A percentile compares a stretch with the other conserved stretches of the same genome.
phyloP scores from a whole-genome alignment of 2,329 filamentous ascomycete species.

The Fusarium sp. region DNA sequence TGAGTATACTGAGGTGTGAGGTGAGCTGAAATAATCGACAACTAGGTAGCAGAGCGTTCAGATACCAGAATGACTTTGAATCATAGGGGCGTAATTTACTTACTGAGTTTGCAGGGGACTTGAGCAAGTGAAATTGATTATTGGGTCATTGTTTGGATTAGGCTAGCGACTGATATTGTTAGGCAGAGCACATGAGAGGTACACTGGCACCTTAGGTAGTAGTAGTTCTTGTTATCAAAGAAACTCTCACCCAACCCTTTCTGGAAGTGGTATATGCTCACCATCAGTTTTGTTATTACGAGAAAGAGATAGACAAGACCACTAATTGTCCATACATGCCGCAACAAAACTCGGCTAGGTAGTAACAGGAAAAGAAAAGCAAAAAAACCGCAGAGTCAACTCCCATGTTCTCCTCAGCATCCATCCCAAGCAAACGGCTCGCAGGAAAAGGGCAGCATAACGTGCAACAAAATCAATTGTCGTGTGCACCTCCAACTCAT shows the following conservation, averaged over 20 bases:
- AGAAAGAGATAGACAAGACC: not conserved
- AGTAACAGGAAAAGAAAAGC: slow-evolving; percentile 26
- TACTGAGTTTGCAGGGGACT: not conserved
- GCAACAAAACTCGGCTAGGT: slow-evolving; percentile 31
- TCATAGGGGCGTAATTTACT: not conserved
- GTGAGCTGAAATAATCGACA: not conserved
- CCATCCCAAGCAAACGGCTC: slow-evolving; percentile 40
- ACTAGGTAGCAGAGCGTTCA: not conserved
- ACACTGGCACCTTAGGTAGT: not conserved
- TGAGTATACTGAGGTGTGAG: not conserved
- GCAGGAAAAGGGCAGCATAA: slow-evolving; percentile 40
- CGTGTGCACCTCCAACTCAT: slow-evolving; percentile 17
- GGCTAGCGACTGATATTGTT: not conserved
- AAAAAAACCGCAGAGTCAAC: slow-evolving; percentile 37
- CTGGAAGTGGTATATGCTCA: not conserved
- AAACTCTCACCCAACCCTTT: not conserved
- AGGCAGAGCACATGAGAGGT: not conserved
- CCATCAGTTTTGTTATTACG: not conserved
- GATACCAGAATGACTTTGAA: not conserved
- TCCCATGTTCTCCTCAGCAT: slow-evolving; percentile 42
- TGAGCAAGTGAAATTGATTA: not conserved
- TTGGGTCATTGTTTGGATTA: not conserved
- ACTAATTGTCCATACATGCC: slow-evolving; percentile 15
- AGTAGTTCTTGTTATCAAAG: not conserved
- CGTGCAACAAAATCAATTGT: slow-evolving; percentile 38